Percentiles rank a stretch among this genome's conserved stretches.
These are phyloP conservation scores for Penicillium expansum DNA, from an alignment of 2,329 filamentous ascomycete genomes.

Conservation along the genomic window DNA sequence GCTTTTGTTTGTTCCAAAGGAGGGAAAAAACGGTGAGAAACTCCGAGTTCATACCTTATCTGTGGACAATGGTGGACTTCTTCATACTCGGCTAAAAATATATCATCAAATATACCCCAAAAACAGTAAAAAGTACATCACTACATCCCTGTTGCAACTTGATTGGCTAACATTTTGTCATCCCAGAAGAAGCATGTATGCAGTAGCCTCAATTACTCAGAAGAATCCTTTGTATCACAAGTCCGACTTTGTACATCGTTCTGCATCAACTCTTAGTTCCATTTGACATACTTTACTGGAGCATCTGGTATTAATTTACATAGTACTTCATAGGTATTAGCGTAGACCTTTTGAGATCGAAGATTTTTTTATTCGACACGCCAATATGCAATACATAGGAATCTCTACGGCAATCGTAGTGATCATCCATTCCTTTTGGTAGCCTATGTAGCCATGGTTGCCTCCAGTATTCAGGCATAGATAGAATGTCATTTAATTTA, in stretches of 20 bases:
- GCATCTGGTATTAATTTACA: not conserved
- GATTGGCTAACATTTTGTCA: not conserved
- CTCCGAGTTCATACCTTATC: not conserved
- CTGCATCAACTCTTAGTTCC: not conserved
- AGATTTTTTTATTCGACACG: not conserved
- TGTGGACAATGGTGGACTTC: not conserved
- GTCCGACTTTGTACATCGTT: not conserved
- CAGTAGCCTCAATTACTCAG: not conserved
- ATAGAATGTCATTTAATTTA: too few relatives aligned
- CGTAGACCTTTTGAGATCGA: too few relatives aligned
- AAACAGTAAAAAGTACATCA: not conserved
- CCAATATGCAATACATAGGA: not conserved
- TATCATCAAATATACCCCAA: not conserved
- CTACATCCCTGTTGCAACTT: not conserved
- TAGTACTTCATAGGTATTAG: not conserved
- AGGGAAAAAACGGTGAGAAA: too few relatives aligned
- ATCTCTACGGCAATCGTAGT: not conserved
- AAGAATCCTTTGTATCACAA: not conserved
- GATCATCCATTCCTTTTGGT: too few relatives aligned
- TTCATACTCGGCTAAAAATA: slow-evolving; percentile 2
- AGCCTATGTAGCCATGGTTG: not conserved
- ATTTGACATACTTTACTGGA: not conserved
- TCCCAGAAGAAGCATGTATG: not conserved
- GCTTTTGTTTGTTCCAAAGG: not conserved
- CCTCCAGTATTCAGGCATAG: not conserved